Evolutionary conservation across 2,329 filamentous ascomycete genomes (phyloP).

Genomic region (Sarocladium brachiariae): DNA sequence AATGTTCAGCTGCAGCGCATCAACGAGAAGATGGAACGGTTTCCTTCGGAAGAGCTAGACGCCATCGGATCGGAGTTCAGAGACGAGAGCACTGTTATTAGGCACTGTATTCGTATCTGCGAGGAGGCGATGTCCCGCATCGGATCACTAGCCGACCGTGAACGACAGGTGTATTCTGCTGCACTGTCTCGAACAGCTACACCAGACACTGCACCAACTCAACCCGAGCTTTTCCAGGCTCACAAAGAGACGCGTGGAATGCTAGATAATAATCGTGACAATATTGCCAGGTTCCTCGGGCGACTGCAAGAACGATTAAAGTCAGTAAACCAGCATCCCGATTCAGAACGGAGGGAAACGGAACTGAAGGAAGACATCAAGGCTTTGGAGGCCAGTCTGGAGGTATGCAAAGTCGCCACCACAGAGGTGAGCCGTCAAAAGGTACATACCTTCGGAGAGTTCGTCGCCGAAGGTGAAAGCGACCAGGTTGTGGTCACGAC

Average conservation of each 20-base stretch:
- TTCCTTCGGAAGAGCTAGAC: too few species aligned
- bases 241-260: too few species aligned
- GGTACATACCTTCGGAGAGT: conserved; percentile 27
- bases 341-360: too few species aligned
- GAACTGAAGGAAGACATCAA: background rate
- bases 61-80: too few species aligned
- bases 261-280: too few species aligned
- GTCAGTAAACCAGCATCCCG: too few species aligned
- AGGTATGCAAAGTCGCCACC: conserved; percentile 25
- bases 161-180: too few species aligned
- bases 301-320: too few species aligned
- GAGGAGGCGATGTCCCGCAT: background rate
- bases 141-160: background rate
- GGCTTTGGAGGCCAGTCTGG: background rate
- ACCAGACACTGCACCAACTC: too few species aligned
- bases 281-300: too few species aligned
- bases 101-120: background rate
- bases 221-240: too few species aligned
- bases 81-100: conserved; percentile 27
- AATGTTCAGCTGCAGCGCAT: conserved; percentile 26
- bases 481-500: conserved; percentile 32
- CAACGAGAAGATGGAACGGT: conserved; percentile 25
- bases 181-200: too few species aligned
- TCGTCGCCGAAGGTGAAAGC: conserved; percentile 26
- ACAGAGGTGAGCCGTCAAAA: conserved; percentile 22